These are phyloP conservation scores for Talaromyces nanjingensis DNA, from an alignment of 495 filamentous ascomycete genomes.

Conservation along the genomic window DNA sequence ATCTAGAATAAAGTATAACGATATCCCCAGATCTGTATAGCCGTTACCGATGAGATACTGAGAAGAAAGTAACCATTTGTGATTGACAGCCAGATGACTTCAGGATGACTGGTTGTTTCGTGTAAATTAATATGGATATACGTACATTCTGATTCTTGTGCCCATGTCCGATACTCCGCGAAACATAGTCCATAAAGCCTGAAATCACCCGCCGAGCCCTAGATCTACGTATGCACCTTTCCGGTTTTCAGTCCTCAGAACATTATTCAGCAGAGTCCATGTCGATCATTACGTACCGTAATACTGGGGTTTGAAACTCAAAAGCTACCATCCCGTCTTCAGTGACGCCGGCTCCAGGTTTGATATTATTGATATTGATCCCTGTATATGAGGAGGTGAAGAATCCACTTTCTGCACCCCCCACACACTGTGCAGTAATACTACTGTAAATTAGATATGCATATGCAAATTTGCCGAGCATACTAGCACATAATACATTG, in stretches of 20 bases:
- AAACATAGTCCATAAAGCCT: neutral
- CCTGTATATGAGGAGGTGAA: neutral
- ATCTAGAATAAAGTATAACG: neutral
- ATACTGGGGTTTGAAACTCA: neutral
- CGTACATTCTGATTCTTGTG: neutral
- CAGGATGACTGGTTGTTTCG: too few relatives aligned
- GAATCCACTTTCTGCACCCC: neutral
- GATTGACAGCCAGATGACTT: too few relatives aligned
- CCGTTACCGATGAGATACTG: too few relatives aligned
- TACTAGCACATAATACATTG: neutral
- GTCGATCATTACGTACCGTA: neutral
- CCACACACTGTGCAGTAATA: neutral
- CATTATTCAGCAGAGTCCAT: neutral
- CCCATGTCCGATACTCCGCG: neutral
- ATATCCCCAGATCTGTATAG: too few relatives aligned
- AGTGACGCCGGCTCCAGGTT: neutral
- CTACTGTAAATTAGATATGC: neutral
- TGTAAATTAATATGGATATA: neutral
- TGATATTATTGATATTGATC: neutral
- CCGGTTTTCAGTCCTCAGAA: neutral
- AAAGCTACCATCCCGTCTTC: neutral
- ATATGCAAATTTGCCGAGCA: neutral
- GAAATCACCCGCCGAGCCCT: neutral
- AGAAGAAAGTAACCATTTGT: too few relatives aligned
- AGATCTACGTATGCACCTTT: neutral